Evolutionary conservation across 2,329 filamentous ascomycete species (phyloP).

Genomic region (Aspergillus sp.): DNA sequence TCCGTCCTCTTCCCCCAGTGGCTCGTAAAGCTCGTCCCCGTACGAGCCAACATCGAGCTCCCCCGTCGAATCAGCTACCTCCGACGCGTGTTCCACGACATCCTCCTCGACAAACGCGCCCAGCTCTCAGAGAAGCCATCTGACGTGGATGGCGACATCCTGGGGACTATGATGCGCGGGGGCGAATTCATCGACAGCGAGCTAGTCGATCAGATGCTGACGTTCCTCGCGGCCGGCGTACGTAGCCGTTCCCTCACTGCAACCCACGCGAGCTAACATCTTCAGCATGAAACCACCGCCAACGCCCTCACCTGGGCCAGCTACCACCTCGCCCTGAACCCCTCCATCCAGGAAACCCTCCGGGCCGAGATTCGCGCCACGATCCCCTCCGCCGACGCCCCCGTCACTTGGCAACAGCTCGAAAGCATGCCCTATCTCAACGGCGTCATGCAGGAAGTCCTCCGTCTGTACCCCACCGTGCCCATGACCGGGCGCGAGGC

Average conservation of each 20-base stretch:
- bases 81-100: background rate
- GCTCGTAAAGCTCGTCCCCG: background rate
- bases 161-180: background rate
- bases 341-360: background rate
- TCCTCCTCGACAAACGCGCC: background rate
- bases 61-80: background rate
- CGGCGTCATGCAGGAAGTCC: background rate
- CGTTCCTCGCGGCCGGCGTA: background rate
- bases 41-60: background rate
- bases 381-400: background rate
- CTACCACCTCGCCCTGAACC: background rate
- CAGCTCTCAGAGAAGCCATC: background rate
- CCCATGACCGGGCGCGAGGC: background rate
- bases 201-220: background rate
- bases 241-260: too few species aligned
- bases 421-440: background rate
- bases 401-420: background rate
- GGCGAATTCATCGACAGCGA: background rate
- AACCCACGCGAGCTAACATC: background rate
- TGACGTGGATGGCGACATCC: background rate
- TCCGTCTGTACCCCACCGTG: constrained; percentile 1
- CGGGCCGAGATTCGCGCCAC: background rate
- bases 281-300: background rate
- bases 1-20: background rate
- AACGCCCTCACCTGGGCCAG: background rate